Evolutionary conservation across 805 yeast genomes (phyloP), one percentile per base, ranked within the genome.

Genomic region (Lipomyces orientalis): DNA sequence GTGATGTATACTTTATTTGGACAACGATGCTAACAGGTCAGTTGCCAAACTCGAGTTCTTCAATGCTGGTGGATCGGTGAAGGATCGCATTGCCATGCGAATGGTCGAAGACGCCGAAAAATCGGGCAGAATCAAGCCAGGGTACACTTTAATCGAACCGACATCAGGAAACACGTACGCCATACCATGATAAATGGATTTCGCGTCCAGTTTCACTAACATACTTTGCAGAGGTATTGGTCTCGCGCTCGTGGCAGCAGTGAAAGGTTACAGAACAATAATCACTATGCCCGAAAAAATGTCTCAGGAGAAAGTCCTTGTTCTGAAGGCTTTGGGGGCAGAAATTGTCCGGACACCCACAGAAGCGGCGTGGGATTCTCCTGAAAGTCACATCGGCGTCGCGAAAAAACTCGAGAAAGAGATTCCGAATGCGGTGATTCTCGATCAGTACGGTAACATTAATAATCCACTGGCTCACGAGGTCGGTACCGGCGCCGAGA

Each of bases 331-430:
- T 5, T 83, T 91, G 67, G 97, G 97, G 67, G 97, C 97, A 39
- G 97, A 91, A 78, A 91, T 91, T 76, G 88, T 91, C 73, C 86
- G 97, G 82, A 91, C 97, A 12, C 97, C 97, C 62, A 91, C 93
- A 35, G 96, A 89, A 76, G 97, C 97, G 56, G 96, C 97, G 1
- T 91, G 93, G 91, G 97, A 91, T 75, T 86, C 96, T 59, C 97
- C 97, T 56, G 97, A 91, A 78, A 88, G 93, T 39, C 97, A 91
- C 76, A 90, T 91, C 76, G 97, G 97, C 71, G 97, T 91, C 52
- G 97, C 97, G 64, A 85, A 83, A 77, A 87, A 88, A 73, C 83
- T 91, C 76, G 91, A 90, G 76, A 87, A 86, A 77, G 97, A 91
- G 80, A 90, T 91, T 73, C 93, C 94, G 65, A 89, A 90, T 76